Base-by-base conservation (phyloP, 2,329 filamentous ascomycete species). In the Trichoderma breve region DNA sequence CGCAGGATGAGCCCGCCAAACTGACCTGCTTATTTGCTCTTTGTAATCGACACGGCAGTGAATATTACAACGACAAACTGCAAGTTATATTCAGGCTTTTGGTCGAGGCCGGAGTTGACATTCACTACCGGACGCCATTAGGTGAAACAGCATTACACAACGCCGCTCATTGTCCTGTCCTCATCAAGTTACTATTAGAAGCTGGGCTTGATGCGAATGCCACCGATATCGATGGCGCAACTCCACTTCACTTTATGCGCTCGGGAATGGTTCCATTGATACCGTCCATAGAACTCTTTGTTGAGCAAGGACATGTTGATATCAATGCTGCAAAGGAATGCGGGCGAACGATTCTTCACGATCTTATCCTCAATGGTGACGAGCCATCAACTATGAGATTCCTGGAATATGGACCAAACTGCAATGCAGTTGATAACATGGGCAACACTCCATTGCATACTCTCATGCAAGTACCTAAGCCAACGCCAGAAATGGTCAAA, bases 261-360 rank as follows among this genome's bases (percentile, higher is more conserved):
- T 7, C 9, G 1, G 28, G 18, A 28, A 14, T 0, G 18, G 30
- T 0, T 3, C 26, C 26, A 9, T 74, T n/a, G 39, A n/a, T 43
- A 43, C 39, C 77, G 4, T 71, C 70, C 6, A 30, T 80, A 11
- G 60, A 51, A 3, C 71, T 78, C 18, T 73, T 81, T 0, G 57
- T 80, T 6, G 72, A 79, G 30, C 51, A 73, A 2, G 75, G 75
- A 1, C 68, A 75, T 18, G 75, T 73, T 1, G 61, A 79, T 24
- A 72, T 80, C 39, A 77, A 81, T 55, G 71, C 74, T 9, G 65
- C 39, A 26, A 62, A 65, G 1, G 15, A 15, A 6, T 57, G 74
- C 36, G 76, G 77, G 9, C 60, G 36, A 8, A 78, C 77, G 1
- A 78, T 78, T 12, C 74, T 81, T 21, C 57, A 77, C 2, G 6